Evolutionary conservation across 208 protist species (phyloP), one percentile per base, ranked within the genome.

Genomic region (Tritrichomonas foetus): DNA sequence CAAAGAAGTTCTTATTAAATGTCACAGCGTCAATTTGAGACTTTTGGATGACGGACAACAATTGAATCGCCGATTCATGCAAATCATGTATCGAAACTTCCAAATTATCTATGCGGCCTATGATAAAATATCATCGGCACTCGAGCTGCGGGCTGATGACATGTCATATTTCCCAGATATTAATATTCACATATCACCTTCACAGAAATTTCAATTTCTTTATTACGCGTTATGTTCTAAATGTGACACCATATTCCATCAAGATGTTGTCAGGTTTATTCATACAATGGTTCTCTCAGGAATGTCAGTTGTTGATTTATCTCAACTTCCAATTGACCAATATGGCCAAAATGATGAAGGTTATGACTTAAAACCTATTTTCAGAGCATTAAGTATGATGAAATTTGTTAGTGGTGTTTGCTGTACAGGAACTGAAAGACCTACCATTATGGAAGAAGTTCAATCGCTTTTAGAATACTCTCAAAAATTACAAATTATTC

Each of bases 131-230:
- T 14, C 14, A 16, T 25, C 36, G 20, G 11, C 33, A 27, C 33
- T 14, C 33, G 74, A 84, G 30, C 30, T 84, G 16, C 74, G 74
- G 25, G 5, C 74, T 13, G 5, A 84, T 44, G 74, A 84, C 53
- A 84, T 53, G 44, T 53, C 36, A 3, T 3, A 22, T 44, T 84
- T 84, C 44, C 74, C 74, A 53, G 25, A 3, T 49, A 53, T 84
- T 11, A 49, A n/a, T 30, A 3, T 53, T 3, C 74, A 11, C 27
- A 33, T 84, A 11, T 84, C 74, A 84, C 27, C 27, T 13, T 84
- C 74, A 44, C 74, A 84, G 53, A 84, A 84, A 53, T 84, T 84
- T n/a, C 74, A 84, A 53, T 84, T 84, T 53, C 1, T n/a, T 53
- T 84, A 84, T 30, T 20, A 33, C 25, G 27, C 74, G 1, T 25